phyloP scores from a whole-genome alignment of 768 basidiomycete species.

The Amanita fuliginea region DNA sequence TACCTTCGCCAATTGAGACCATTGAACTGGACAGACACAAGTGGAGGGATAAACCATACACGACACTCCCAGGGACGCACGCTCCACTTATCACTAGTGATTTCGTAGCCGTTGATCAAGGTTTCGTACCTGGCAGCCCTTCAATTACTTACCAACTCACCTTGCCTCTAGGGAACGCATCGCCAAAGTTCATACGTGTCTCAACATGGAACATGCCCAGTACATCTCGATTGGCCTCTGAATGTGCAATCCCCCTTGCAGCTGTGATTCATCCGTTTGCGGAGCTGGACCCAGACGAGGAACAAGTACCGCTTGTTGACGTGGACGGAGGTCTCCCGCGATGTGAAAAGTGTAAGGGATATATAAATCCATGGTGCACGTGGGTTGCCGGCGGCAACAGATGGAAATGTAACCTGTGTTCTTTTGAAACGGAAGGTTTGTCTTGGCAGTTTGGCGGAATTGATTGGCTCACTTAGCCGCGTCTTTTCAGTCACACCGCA shows the following conservation, averaged over 20 bases:
- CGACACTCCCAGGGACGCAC: constrained; percentile 44
- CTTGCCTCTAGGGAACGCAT: constrained; percentile 60
- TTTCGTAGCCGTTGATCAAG: constrained; percentile 88
- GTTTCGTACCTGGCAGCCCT: constrained; percentile 10
- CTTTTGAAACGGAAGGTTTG: constrained; percentile 76
- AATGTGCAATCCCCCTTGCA: constrained; percentile 78
- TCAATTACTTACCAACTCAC: neutral
- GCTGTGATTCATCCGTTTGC: constrained; percentile 88
- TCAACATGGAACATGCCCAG: constrained; percentile 86
- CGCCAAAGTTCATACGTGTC: constrained; percentile 81
- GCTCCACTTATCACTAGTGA: constrained; percentile 83
- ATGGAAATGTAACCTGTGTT: constrained; percentile 93
- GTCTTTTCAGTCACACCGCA: constrained; percentile 50
- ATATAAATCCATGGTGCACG: constrained; percentile 89
- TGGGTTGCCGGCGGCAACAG: constrained; percentile 75
- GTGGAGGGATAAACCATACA: constrained; percentile 65
- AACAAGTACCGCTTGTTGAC: constrained; percentile 69
- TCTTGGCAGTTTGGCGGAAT: constrained; percentile 3
- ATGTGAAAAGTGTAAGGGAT: constrained; percentile 77
- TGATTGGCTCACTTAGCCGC: neutral
- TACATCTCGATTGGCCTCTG: constrained; percentile 64
- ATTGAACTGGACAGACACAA: constrained; percentile 69
- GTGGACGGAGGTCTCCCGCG: constrained; percentile 67
- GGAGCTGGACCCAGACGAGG: constrained; percentile 66
- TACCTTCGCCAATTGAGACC: constrained; percentile 82